Conservation (phyloP, 495 filamentous ascomycete genomes). For the Neurospora sp. region DNA sequence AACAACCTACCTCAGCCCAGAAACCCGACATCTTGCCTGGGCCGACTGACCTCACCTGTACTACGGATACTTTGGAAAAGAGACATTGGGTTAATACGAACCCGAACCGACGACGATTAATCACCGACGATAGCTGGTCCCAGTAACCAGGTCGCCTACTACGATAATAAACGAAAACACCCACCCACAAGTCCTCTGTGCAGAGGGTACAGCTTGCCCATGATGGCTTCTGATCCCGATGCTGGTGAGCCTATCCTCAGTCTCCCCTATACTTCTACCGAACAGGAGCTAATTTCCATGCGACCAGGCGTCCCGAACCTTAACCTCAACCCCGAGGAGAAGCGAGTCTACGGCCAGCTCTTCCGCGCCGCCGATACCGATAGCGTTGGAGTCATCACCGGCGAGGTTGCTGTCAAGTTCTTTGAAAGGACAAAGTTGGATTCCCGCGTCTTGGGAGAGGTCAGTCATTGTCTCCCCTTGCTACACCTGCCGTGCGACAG, state of each 20-base stretch:
- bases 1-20: not conserved
- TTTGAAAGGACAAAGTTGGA: constrained; percentile 92
- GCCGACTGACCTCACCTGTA: not conserved
- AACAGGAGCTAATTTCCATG: not conserved
- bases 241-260: constrained; percentile 12
- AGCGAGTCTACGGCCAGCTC: constrained; percentile 82
- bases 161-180: not conserved
- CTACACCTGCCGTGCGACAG: not conserved
- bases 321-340: constrained; percentile 85
- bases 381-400: constrained; percentile 84
- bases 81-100: not conserved
- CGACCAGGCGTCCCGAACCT: constrained; percentile 51
- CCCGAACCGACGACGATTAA: not conserved
- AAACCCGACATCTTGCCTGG: not conserved
- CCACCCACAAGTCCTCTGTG: not conserved
- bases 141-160: not conserved
- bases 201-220: constrained; percentile 10
- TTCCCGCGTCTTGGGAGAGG: constrained; percentile 79
- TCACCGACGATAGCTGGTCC: not conserved
- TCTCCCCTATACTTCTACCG: not conserved
- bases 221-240: constrained; percentile 26
- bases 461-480: constrained; percentile 25
- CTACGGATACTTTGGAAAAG: not conserved
- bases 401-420: constrained; percentile 93
- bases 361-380: constrained; percentile 86